Evolutionary conservation across 192 early-diverging fungal species (phyloP), one percentile per base, ranked within the genome.

Genomic region (Gaertneriomyces semiglobifer): DNA sequence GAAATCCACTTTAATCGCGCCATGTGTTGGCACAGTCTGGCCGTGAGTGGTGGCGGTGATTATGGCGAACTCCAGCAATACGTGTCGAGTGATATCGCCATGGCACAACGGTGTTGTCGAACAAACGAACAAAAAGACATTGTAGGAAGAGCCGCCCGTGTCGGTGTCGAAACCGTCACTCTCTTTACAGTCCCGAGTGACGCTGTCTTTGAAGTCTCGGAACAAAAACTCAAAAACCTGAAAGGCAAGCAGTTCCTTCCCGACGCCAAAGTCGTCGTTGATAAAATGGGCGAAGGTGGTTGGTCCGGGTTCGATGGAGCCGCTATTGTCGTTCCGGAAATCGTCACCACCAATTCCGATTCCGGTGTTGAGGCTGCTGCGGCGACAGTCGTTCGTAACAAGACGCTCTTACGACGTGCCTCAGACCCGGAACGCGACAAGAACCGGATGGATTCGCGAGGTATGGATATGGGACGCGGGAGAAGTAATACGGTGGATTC

Each of bases 1-100:
- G 91, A 98, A 73, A 84, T 94, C 6, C 75, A 93, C 53, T 98
- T 90, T 82, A 97, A 97, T 76, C 86, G 92, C 8, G 94, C 87
- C 18, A 80, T 95, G 46, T 91, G 88, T 70, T 79, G 83, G 54
- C 81, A 92, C 20, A 86, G 86, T 20, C 52, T 92, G 33, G 84
- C 83, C 5, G 79, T 89, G 70, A 81, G 79, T 55, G 77, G 83
- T 38, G 74, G 79, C 6, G 25, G 25, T 33, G 25, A 33, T 2
- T 33, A 33, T 33, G 25, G 25, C 25, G 25, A 33, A 33, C 25
- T 33, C 25, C 25, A 33, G 25, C 25, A 33, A 33, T 89, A 38
- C 12, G 59, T 81, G 20, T 78, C 84, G 54, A 76, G 79, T 0
- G 93, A 95, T 76, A 72, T 93, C 25, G 76, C 77, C 53, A 66